Conservation (phyloP, 2,329 filamentous ascomycete species). For the Fusarium sp. region DNA sequence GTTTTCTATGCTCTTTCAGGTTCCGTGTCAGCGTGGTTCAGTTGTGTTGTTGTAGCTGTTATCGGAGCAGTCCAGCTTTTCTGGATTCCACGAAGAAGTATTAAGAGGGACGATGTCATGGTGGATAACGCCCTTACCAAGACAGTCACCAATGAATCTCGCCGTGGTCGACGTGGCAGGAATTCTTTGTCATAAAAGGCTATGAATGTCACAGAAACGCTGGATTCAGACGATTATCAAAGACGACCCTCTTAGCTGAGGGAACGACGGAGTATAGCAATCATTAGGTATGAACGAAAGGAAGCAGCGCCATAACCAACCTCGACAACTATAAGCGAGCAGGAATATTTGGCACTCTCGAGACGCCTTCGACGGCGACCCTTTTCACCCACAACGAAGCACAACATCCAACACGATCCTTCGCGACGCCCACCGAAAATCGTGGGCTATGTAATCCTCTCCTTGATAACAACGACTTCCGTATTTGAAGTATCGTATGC, state of each 20-base stretch:
- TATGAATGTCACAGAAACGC: no score
- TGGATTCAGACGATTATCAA: no score
- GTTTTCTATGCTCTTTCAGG: slow-evolving; percentile 72
- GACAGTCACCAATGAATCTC: slow-evolving; percentile 27
- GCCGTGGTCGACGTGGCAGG: slow-evolving; percentile 16
- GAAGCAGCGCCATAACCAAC: neutral
- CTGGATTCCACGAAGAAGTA: slow-evolving; percentile 31
- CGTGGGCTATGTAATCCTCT: neutral
- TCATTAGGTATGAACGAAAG: neutral
- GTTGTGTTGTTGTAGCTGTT: slow-evolving; percentile 46
- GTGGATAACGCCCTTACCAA: slow-evolving; percentile 35
- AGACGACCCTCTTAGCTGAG: no score
- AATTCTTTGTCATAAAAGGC: slow-evolving; percentile 14
- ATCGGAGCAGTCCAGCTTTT: slow-evolving; percentile 34
- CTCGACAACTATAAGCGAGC: neutral
- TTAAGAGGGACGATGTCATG: slow-evolving; percentile 17
- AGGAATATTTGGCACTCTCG: neutral
- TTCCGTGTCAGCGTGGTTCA: slow-evolving; percentile 55
- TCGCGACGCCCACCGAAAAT: neutral
- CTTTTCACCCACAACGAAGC: neutral
- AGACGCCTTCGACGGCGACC: neutral
- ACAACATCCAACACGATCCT: neutral
- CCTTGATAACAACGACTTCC: neutral
- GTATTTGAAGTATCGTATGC: neutral
- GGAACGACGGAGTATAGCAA: neutral